Percentiles rank a stretch among this genome's conserved stretches.
These are phyloP conservation scores for Adiantum capillusveneris DNA, from an alignment of 75 land plant species.

Conservation along the genomic window DNA sequence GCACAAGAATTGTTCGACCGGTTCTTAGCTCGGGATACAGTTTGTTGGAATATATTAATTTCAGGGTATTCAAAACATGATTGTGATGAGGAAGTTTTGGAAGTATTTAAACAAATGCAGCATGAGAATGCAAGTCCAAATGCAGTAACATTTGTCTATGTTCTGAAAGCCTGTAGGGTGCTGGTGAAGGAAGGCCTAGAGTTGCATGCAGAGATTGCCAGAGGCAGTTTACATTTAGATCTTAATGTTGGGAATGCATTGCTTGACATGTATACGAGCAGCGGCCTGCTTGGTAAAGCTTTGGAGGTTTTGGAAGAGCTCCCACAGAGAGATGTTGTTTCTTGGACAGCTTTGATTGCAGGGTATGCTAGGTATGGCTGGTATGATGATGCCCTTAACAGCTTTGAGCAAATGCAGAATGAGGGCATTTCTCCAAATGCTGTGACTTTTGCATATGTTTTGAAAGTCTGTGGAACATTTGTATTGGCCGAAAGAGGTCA, in stretches of 20 bases:
- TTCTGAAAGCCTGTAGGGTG: conserved; percentile 31
- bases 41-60: conserved; percentile 42
- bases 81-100: conserved; percentile 13
- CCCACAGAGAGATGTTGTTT: conserved; percentile 9
- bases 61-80: conserved; percentile 34
- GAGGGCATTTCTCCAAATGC: conserved; percentile 30
- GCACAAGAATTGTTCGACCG: conserved; percentile 31
- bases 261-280: conserved; percentile 12
- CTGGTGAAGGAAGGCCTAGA: conserved; percentile 14
- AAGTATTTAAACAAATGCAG: conserved; percentile 22
- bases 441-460: conserved; percentile 42
- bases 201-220: conserved; percentile 1
- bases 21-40: conserved; percentile 16
- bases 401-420: conserved; percentile 36
- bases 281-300: conserved; percentile 9
- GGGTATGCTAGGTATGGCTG: conserved; percentile 21
- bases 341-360: conserved; percentile 21
- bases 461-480: conserved; percentile 42
- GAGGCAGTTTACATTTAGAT: conserved; percentile 8
- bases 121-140: conserved; percentile 22
- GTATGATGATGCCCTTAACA: conserved; percentile 32
- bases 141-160: conserved; percentile 31
- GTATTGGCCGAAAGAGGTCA: conserved; percentile 40
- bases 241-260: conserved; percentile 9
- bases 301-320: conserved; percentile 10